A percentile compares a stretch with the other conserved stretches of the same genome.
Evolutionary conservation across 768 basidiomycete species (phyloP).

Genomic region (Mycena galopus): DNA sequence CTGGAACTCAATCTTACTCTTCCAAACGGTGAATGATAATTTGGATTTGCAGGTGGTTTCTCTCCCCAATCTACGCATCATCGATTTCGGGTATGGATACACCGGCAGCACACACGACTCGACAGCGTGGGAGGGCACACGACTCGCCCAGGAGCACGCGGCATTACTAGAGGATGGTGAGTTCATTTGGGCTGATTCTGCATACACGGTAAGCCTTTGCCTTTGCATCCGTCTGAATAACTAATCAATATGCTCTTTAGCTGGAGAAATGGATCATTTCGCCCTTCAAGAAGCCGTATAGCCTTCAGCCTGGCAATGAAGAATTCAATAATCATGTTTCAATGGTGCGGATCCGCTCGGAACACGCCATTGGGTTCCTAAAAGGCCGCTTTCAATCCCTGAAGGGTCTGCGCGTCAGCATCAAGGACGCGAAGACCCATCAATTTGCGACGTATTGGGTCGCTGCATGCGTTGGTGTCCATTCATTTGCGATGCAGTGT

Average conservation of each 20-base stretch:
- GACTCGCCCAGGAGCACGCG: not conserved
- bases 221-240: not conserved
- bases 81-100: no score
- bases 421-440: not conserved
- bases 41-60: not conserved
- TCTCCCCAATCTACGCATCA: not conserved
- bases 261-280: not conserved
- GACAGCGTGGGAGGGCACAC: no score
- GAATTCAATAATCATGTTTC: no score
- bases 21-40: no score
- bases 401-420: no score
- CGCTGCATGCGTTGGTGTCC: not conserved
- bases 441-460: not conserved
- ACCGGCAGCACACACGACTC: no score
- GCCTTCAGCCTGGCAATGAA: not conserved
- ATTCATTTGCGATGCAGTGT: not conserved
- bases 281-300: not conserved
- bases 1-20: no score
- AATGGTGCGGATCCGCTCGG: no score
- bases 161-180: not conserved
- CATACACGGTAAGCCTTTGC: not conserved
- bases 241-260: not conserved
- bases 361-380: no score
- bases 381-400: no score
- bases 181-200: not conserved